phyloP scores from a whole-genome alignment of 176 grass and related monocot genomes.

The Paspalum vaginatum region DNA sequence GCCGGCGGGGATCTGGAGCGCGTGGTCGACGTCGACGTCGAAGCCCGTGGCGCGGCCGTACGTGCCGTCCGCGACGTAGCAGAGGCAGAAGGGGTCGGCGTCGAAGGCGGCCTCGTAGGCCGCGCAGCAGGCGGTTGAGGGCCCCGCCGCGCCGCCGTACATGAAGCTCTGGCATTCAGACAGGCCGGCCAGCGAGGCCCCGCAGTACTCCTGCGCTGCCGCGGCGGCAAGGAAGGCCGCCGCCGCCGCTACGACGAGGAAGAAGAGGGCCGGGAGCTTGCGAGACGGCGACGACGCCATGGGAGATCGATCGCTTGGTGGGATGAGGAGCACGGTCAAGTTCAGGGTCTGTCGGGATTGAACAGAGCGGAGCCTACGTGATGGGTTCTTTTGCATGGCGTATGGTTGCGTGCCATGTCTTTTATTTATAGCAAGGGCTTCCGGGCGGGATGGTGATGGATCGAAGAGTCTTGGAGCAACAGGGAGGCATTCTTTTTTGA shows the following conservation, averaged over 20 bases:
- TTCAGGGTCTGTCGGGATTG: too few species aligned
- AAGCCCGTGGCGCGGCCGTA: slow-evolving; percentile 40
- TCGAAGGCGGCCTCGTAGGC: slow-evolving; percentile 37
- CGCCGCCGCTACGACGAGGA: neutral
- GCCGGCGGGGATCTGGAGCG: slow-evolving; percentile 43
- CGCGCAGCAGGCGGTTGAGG: slow-evolving; percentile 42
- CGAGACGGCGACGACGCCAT: slow-evolving; percentile 6
- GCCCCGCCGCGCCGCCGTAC: slow-evolving; percentile 1
- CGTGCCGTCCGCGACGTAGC: slow-evolving; percentile 52
- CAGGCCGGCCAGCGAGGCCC: slow-evolving; percentile 38
- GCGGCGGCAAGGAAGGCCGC: too few species aligned
- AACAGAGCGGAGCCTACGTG: neutral
- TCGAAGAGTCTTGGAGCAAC: neutral
- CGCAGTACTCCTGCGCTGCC: slow-evolving; percentile 28
- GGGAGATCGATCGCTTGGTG: neutral
- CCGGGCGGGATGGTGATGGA: too few species aligned
- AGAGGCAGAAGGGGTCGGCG: slow-evolving; percentile 55
- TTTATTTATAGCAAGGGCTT: neutral
- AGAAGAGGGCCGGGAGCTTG: neutral
- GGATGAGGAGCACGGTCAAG: neutral
- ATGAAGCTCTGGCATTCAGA: slow-evolving; percentile 43
- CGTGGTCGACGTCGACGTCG: slow-evolving; percentile 42
- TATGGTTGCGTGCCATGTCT: neutral
- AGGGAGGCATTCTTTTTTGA: neutral
- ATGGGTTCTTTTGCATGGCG: neutral